Conservation (phyloP, 495 filamentous ascomycete genomes). For the Corynascus novoguineensis region DNA sequence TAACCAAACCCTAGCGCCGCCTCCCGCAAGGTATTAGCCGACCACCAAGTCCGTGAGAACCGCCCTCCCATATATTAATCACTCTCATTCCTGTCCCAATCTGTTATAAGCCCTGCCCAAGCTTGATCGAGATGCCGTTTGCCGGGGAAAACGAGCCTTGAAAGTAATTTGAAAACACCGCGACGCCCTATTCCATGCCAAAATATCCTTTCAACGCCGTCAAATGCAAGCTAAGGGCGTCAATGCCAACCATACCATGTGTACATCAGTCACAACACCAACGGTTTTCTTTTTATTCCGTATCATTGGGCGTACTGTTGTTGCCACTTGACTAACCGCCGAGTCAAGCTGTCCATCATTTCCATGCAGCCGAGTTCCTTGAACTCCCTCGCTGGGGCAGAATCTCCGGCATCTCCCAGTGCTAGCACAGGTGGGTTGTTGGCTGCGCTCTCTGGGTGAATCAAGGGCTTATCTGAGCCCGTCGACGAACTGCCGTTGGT, state of each 20-base stretch:
- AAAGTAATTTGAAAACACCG: background rate
- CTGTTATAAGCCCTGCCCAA: background rate
- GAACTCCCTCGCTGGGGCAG: constrained; percentile 47
- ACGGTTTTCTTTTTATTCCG: background rate
- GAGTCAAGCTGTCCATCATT: constrained; percentile 78
- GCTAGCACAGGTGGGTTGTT: background rate
- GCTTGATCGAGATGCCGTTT: background rate
- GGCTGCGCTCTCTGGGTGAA: constrained; percentile 10
- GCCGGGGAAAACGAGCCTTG: background rate
- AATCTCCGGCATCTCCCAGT: background rate
- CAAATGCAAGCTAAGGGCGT: constrained; percentile 4
- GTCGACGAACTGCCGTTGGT: constrained; percentile 1
- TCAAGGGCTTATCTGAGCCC: background rate
- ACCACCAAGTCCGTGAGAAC: constrained; percentile 11
- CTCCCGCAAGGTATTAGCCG: constrained; percentile 9
- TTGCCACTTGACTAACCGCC: constrained; percentile 74
- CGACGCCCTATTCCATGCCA: background rate
- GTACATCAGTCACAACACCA: constrained; percentile 1
- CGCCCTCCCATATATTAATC: constrained; percentile 4
- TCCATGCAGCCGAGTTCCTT: constrained; percentile 64
- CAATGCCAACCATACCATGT: background rate
- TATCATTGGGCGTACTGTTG: constrained; percentile 44
- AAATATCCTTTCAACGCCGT: background rate
- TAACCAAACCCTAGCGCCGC: constrained; percentile 8
- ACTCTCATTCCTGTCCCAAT: no score